Evolutionary conservation across 495 filamentous ascomycete species (phyloP).

Genomic region (Daldinia loculata): DNA sequence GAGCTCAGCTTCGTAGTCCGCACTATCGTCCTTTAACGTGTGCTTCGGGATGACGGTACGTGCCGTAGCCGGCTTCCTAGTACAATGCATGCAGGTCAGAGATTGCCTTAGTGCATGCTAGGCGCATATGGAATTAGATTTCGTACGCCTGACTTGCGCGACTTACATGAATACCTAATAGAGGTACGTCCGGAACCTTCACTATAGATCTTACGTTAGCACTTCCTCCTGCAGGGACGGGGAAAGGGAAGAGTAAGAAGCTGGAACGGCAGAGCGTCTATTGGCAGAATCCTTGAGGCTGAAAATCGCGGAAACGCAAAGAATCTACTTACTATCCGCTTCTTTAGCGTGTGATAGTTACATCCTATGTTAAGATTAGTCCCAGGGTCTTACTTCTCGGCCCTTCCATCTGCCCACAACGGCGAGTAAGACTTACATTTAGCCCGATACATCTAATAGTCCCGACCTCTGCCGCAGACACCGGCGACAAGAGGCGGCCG

Average conservation of each 20-base stretch:
- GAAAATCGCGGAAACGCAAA: not conserved
- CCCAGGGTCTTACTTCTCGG: constrained; percentile 8
- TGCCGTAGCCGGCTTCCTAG: constrained; percentile 53
- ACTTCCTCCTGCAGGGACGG: not conserved
- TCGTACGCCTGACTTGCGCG: not conserved
- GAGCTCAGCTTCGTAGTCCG: constrained; percentile 59
- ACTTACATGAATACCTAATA: constrained; percentile 55
- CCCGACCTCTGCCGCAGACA: constrained; percentile 57
- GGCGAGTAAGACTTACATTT: constrained; percentile 32
- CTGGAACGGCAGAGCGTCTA: not conserved
- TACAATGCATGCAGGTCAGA: constrained; percentile 25
- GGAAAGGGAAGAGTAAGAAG: not conserved
- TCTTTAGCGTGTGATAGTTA: constrained; percentile 56
- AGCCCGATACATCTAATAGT: constrained; percentile 58
- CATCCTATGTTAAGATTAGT: constrained; percentile 50
- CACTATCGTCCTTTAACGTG: constrained; percentile 50
- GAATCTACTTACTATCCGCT: constrained; percentile 42
- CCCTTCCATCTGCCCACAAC: constrained; percentile 41
- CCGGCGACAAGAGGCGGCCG: constrained; percentile 63
- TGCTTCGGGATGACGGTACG: constrained; percentile 59
- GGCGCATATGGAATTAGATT: constrained; percentile 3
- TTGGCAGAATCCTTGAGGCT: not conserved
- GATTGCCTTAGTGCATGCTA: constrained; percentile 7
- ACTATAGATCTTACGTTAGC: constrained; percentile 36
- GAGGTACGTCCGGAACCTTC: constrained; percentile 54